Evolutionary conservation across 257 asterid genomes (phyloP).

Genomic region (Solanum ossicruentum): DNA sequence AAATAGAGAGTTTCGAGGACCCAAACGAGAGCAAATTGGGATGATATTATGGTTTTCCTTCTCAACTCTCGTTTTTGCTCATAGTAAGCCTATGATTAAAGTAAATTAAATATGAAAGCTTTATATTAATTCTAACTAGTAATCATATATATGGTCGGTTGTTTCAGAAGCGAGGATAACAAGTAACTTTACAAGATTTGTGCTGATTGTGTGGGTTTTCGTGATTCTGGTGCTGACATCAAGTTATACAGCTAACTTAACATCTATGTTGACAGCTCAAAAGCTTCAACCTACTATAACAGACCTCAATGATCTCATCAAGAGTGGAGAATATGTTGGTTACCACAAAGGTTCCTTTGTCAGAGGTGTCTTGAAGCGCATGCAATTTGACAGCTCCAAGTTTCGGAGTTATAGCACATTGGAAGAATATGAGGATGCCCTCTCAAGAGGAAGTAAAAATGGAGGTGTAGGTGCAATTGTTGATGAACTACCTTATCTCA

Average conservation of each 20-base stretch:
- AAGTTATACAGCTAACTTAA: slow-evolving; percentile 45
- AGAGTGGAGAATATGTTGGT: slow-evolving; percentile 25
- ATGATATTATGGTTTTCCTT: slow-evolving; percentile 42
- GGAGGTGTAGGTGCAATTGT: slow-evolving; percentile 45
- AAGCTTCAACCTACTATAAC: slow-evolving; percentile 39
- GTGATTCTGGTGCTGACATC: slow-evolving; percentile 46
- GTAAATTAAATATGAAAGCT: neutral
- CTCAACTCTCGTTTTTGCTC: slow-evolving; percentile 47
- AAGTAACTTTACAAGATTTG: slow-evolving; percentile 42
- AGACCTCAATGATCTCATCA: slow-evolving; percentile 16
- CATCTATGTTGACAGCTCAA: slow-evolving; percentile 47
- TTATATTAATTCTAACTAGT: neutral
- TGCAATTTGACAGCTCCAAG: slow-evolving; percentile 18
- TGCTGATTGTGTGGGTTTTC: slow-evolving; percentile 45
- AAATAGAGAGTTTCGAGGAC: slow-evolving; percentile 34
- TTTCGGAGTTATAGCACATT: slow-evolving; percentile 15
- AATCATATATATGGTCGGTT: neutral
- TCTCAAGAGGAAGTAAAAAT: slow-evolving; percentile 24
- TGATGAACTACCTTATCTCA: slow-evolving; percentile 41
- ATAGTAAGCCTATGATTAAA: slow-evolving; percentile 21
- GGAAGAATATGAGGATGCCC: slow-evolving; percentile 31
- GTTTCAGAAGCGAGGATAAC: slow-evolving; percentile 36
- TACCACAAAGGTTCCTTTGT: slow-evolving; percentile 33
- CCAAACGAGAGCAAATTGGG: slow-evolving; percentile 32
- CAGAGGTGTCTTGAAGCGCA: slow-evolving; percentile 5